Evolutionary conservation across 2,329 filamentous ascomycete genomes (phyloP).

Genomic region (Nannizzia gypsea): DNA sequence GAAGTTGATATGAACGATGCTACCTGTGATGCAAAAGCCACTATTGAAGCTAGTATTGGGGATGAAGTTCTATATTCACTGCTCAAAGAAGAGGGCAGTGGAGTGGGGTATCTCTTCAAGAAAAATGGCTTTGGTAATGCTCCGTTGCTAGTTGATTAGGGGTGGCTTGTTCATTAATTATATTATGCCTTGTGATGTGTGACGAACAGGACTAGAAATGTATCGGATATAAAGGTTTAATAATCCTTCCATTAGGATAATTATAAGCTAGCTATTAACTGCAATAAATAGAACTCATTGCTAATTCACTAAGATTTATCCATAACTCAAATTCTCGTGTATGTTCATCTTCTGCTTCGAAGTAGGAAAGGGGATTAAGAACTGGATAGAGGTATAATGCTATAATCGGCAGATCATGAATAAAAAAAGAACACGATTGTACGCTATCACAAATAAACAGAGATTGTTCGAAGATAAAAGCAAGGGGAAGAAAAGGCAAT

Average conservation of each 20-base stretch:
- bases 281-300: too few relatives aligned
- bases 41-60: constrained; percentile 14
- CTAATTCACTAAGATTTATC: background rate
- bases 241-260: too few relatives aligned
- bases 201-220: too few relatives aligned
- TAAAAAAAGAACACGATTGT: background rate
- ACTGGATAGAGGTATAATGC: background rate
- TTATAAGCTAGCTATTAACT: too few relatives aligned
- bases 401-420: background rate
- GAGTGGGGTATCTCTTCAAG: constrained; percentile 31
- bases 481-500: background rate
- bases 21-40: constrained; percentile 7
- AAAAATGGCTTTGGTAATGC: constrained; percentile 17
- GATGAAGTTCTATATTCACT: constrained; percentile 23
- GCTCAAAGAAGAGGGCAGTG: constrained; percentile 29
- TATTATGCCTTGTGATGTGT: too few relatives aligned
- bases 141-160: background rate
- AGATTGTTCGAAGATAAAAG: background rate
- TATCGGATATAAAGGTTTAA: too few relatives aligned
- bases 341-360: background rate
- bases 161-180: background rate
- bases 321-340: background rate
- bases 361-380: background rate
- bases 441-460: background rate
- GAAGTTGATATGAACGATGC: background rate